Conservation (phyloP, 768 basidiomycete genomes). For the Lactifluus rugatus region DNA sequence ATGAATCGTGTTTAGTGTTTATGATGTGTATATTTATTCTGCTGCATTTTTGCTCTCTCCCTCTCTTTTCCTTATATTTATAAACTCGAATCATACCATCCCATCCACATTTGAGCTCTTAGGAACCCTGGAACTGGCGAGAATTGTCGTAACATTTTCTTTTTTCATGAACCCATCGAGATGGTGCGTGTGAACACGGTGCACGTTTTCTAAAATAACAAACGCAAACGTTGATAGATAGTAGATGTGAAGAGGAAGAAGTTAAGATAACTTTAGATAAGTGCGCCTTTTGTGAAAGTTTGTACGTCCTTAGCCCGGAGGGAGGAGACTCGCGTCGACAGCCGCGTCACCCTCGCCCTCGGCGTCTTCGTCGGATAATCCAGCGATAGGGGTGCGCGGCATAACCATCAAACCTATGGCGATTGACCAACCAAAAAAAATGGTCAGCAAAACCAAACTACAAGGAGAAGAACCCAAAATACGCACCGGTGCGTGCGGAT, state of each 20-base stretch:
- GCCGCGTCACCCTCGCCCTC: slow-evolving; percentile 40
- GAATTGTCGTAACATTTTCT: not conserved
- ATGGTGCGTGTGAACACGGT: not conserved
- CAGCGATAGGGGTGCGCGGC: slow-evolving; percentile 86
- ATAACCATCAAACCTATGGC: slow-evolving; percentile 87
- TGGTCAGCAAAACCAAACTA: not conserved
- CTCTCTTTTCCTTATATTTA: not conserved
- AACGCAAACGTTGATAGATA: not conserved
- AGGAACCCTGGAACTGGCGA: not conserved
- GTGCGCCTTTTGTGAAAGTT: too few relatives aligned
- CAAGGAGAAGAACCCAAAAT: not conserved
- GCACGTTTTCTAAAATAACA: not conserved
- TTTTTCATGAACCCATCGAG: not conserved
- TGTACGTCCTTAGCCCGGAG: slow-evolving; percentile 74
- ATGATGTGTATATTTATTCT: slow-evolving; percentile 9
- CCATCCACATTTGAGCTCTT: not conserved
- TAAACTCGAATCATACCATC: slow-evolving; percentile 1
- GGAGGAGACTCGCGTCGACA: slow-evolving; percentile 88
- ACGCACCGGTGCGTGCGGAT: slow-evolving; percentile 82
- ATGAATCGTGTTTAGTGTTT: not conserved
- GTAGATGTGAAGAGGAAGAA: not conserved
- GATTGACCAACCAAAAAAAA: not conserved
- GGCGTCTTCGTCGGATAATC: slow-evolving; percentile 46
- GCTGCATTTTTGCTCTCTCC: slow-evolving; percentile 6
- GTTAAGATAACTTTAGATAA: not conserved